Evolutionary conservation across 768 basidiomycete genomes (phyloP).

Genomic region (Austroboletus eburneus): DNA sequence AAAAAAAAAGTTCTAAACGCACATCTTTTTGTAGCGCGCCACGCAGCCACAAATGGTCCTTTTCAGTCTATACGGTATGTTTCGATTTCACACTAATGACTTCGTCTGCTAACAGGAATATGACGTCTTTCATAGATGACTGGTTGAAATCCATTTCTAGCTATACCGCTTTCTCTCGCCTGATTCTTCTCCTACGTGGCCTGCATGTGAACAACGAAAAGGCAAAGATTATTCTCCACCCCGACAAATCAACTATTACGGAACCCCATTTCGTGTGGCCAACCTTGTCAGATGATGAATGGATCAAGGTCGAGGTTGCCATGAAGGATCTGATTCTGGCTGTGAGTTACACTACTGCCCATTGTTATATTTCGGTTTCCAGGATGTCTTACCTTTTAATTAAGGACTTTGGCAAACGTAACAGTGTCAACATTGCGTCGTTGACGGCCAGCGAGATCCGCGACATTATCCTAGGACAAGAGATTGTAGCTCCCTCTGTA

Average conservation of each 20-base stretch:
- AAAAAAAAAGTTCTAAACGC: too few species aligned
- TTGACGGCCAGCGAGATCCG: slow-evolving; percentile 94
- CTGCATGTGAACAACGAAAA: slow-evolving; percentile 99
- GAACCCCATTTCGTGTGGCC: slow-evolving; percentile 99
- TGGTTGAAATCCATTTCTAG: slow-evolving; percentile 99
- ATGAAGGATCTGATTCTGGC: slow-evolving; percentile 96
- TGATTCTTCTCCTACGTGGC: slow-evolving; percentile 94
- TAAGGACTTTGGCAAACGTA: slow-evolving; percentile 96
- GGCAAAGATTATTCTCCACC: slow-evolving; percentile 96
- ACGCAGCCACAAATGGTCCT: slow-evolving; percentile 99
- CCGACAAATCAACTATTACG: slow-evolving; percentile 95
- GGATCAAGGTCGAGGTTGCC: slow-evolving; percentile 99
- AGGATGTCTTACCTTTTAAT: slow-evolving; percentile 14
- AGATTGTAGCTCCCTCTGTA: slow-evolving; percentile 91
- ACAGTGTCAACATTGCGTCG: slow-evolving; percentile 97
- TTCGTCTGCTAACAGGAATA: too few species aligned
- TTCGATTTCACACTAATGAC: not conserved
- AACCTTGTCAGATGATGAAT: slow-evolving; percentile 86
- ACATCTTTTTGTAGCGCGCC: slow-evolving; percentile 54
- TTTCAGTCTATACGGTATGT: slow-evolving; percentile 88
- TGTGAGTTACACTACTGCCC: slow-evolving; percentile 37
- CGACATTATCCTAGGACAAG: slow-evolving; percentile 98
- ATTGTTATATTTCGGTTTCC: not conserved
- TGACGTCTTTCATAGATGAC: slow-evolving; percentile 61
- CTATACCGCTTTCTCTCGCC: slow-evolving; percentile 97